A percentile compares a stretch with the other conserved stretches of the same genome.
These are phyloP conservation scores for Oropetium thomaeum DNA, from an alignment of 176 grass and related monocot genomes.

Conservation along the genomic window DNA sequence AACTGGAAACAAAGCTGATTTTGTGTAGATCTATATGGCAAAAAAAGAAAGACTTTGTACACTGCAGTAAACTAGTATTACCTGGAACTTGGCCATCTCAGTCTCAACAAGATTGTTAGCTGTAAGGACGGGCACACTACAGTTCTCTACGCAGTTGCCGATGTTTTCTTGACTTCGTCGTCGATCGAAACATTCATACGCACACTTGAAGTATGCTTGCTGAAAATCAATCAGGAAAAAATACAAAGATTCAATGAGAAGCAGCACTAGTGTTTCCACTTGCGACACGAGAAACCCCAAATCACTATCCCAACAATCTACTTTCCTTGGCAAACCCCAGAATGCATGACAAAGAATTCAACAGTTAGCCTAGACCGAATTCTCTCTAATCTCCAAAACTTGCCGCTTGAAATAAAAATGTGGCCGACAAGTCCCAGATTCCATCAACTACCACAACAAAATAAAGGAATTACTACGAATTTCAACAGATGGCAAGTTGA, in stretches of 20 bases:
- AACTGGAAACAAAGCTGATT: background rate
- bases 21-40: background rate
- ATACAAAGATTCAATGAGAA: background rate
- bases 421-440: background rate
- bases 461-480: background rate
- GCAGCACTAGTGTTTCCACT: background rate
- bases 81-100: slow-evolving; percentile 99
- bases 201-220: slow-evolving; percentile 98
- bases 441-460: background rate
- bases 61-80: slow-evolving; percentile 20
- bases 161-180: slow-evolving; percentile 68
- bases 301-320: background rate
- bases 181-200: slow-evolving; percentile 90
- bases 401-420: background rate
- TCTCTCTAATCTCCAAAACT: background rate
- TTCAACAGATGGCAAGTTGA: background rate
- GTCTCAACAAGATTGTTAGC: slow-evolving; percentile 77
- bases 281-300: background rate
- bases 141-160: slow-evolving; percentile 81
- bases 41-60: background rate
- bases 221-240: slow-evolving; percentile 41
- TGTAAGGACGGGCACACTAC: slow-evolving; percentile 67
- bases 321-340: background rate
- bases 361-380: too few relatives aligned
- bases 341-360: too few relatives aligned